Evolutionary conservation across 129 eudicot genomes (phyloP), one percentile per base, ranked within the genome.

Genomic region (Deinandra increscens): DNA sequence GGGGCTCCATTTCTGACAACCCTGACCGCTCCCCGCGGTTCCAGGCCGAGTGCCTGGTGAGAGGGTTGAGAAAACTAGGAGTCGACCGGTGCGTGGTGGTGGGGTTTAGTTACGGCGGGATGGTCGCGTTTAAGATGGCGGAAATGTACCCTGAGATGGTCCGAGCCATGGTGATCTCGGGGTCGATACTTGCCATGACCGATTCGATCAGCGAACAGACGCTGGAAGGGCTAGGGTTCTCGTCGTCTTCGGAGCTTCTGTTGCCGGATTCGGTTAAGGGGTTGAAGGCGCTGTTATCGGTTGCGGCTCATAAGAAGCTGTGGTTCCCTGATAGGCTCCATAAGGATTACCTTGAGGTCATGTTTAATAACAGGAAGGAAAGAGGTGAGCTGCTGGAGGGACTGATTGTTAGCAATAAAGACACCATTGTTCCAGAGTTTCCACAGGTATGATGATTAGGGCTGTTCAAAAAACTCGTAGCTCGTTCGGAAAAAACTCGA

Each of bases 71-170:
- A 41, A 86, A 77, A 75, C 50, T 88, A 9, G 95, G 98, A 3
- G 80, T 92, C 9, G 78, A 75, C 55, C 77, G 48, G 80, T 86
- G 96, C 71, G 83, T 80, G 56, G 73, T 84, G 81, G 96, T 92
- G 66, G 98, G 98, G 71, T 92, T 92, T 55, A 92, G 98, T 60
- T 92, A 92, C 39, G 98, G 96, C 3, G 96, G 98, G 26, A 86
- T 92, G 96, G 96, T 92, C 66, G 95, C 91, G 36, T 92, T 92
- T 64, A 86, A 89, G 81, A 72, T 89, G 90, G 95, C 92, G 6
- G 95, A 89, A 66, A 2, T 79, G 74, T 77, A 76, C 46, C 98
- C 98, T 12, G 95, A 86, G 1, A 43, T 92, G 81, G 90, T 89
- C 7, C 55, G 71, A 38, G 89, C 84, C 0, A 4, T 89, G 82